Percentiles rank a stretch among this genome's conserved stretches.
These are phyloP conservation scores for Prunus armeniaca DNA, from an alignment of 306 rosid genomes.

Conservation along the genomic window DNA sequence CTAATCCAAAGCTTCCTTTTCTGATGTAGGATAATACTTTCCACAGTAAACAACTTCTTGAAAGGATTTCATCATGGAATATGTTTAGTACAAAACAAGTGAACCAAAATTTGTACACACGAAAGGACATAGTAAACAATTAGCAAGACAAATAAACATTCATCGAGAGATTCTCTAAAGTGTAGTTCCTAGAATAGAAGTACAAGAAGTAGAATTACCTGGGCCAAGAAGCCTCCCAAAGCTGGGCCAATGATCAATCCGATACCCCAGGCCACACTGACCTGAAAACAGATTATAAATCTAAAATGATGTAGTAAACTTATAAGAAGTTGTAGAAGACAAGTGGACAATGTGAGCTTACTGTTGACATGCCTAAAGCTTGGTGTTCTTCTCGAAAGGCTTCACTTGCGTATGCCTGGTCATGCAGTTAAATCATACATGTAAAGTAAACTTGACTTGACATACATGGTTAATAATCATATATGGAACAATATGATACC, in stretches of 20 bases:
- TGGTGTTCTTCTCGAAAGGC: constrained; percentile 70
- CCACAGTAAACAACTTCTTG: too few species aligned
- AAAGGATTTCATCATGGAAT: too few species aligned
- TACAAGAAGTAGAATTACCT: constrained; percentile 45
- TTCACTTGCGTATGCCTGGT: constrained; percentile 81
- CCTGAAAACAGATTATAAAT: constrained; percentile 39
- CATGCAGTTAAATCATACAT: constrained; percentile 9
- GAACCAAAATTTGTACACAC: too few species aligned
- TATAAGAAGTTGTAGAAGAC: not conserved
- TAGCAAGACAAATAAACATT: not conserved
- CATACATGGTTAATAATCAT: not conserved
- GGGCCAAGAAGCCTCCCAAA: constrained; percentile 85
- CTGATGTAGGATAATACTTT: too few species aligned
- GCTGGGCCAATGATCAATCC: constrained; percentile 89
- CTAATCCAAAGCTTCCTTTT: too few species aligned
- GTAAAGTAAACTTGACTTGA: not conserved
- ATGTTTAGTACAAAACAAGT: too few species aligned
- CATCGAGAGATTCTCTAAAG: not conserved
- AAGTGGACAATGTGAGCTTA: constrained; percentile 31
- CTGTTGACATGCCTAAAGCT: constrained; percentile 74
- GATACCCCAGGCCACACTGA: constrained; percentile 74
- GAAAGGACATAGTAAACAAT: not conserved
- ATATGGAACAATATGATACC: constrained; percentile 37
- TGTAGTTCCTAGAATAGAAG: not conserved
- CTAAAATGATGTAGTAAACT: not conserved